Percentiles rank a stretch among this genome's conserved stretches.
Conservation (phyloP, 1,139 yeast species). For the Pichiaceae sp. region DNA sequence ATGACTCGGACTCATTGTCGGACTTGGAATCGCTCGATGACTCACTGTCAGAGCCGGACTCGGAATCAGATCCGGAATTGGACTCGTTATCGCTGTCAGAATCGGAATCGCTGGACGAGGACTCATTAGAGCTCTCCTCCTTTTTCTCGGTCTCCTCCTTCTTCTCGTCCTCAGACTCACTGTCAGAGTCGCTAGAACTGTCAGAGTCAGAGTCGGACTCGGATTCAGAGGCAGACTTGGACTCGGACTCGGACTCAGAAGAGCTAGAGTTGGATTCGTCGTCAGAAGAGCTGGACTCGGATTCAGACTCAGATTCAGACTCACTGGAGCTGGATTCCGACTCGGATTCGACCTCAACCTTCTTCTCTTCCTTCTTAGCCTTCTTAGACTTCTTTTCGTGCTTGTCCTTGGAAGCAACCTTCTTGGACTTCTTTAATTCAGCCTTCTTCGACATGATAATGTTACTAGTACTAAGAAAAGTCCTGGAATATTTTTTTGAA, state of each 20-base stretch:
- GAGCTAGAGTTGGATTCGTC: constrained; percentile 17
- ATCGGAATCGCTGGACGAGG: constrained; percentile 13
- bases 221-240: constrained; percentile 17
- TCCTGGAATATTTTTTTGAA: constrained; percentile 1
- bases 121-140: constrained; percentile 18
- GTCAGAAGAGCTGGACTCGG: constrained; percentile 12
- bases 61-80: constrained; percentile 19
- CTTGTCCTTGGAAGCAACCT: constrained; percentile 22
- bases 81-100: constrained; percentile 23
- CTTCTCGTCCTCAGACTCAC: constrained; percentile 13
- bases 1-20: constrained; percentile 22
- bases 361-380: constrained; percentile 13
- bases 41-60: constrained; percentile 20
- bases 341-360: constrained; percentile 17
- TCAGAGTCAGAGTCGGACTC: constrained; percentile 22
- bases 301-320: constrained; percentile 23
- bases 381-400: constrained; percentile 18
- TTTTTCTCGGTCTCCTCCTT: constrained; percentile 8
- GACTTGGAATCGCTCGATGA: constrained; percentile 21
- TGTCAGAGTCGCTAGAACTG: constrained; percentile 18
- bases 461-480: neutral
- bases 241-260: constrained; percentile 8
- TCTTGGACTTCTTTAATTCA: constrained; percentile 19
- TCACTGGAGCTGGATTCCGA: constrained; percentile 14
- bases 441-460: constrained; percentile 1